A percentile compares a stretch with the other conserved stretches of the same genome.
Evolutionary conservation across 257 asterid genomes (phyloP).

Genomic region (Solanum pinnatisectum): DNA sequence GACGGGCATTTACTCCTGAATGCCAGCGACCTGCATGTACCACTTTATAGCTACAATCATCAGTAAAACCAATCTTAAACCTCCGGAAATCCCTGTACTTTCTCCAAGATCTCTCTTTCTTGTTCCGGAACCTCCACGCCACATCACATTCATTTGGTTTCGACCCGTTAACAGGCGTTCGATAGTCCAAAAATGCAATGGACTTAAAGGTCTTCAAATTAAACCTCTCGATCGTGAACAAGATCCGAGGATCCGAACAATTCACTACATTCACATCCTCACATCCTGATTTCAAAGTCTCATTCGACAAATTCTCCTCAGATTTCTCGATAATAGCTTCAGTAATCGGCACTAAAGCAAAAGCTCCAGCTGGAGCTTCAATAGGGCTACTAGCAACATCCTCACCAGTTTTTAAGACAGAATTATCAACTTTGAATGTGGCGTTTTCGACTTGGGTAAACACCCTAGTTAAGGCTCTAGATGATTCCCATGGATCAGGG

Average conservation of each 20-base stretch:
- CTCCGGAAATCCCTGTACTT: slow-evolving; percentile 92
- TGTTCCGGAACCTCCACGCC: slow-evolving; percentile 87
- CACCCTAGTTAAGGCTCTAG: slow-evolving; percentile 78
- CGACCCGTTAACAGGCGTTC: slow-evolving; percentile 73
- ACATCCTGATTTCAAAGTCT: slow-evolving; percentile 48
- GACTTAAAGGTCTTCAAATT: slow-evolving; percentile 68
- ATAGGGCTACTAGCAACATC: slow-evolving; percentile 51
- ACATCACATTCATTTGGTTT: slow-evolving; percentile 80
- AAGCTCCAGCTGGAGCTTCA: slow-evolving; percentile 23
- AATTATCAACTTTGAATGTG: slow-evolving; percentile 67
- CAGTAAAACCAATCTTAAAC: slow-evolving; percentile 58
- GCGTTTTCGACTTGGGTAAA: slow-evolving; percentile 80
- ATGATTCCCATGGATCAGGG: slow-evolving; percentile 99
- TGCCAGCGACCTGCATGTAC: slow-evolving; percentile 73
- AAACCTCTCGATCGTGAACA: slow-evolving; percentile 61
- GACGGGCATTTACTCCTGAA: slow-evolving; percentile 88
- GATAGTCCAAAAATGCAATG: slow-evolving; percentile 62
- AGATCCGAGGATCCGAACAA: slow-evolving; percentile 75
- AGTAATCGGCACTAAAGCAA: slow-evolving; percentile 27
- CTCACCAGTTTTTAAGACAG: slow-evolving; percentile 92
- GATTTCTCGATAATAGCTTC: slow-evolving; percentile 57
- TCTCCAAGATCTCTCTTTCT: slow-evolving; percentile 88
- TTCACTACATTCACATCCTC: slow-evolving; percentile 48
- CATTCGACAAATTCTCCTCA: slow-evolving; percentile 34
- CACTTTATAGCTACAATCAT: slow-evolving; percentile 67